Evolutionary conservation across 768 basidiomycete species (phyloP).

Genomic region (Tricholoma terreum): DNA sequence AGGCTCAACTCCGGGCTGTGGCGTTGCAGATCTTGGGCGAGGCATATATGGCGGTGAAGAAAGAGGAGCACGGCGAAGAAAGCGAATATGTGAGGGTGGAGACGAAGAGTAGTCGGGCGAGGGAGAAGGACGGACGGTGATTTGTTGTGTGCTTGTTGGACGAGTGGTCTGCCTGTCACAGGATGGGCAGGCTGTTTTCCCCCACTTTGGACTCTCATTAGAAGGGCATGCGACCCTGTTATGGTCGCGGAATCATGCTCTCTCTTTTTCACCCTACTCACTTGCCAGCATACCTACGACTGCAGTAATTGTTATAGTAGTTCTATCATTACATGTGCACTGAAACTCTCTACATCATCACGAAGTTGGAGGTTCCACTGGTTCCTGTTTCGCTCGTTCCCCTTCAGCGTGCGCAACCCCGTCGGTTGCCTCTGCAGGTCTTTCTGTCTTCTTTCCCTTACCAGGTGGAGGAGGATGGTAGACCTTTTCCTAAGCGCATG

Average conservation of each 20-base stretch:
- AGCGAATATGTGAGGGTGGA: slow-evolving; percentile 83
- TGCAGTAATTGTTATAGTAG: neutral
- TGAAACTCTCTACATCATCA: neutral
- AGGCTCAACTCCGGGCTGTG: slow-evolving; percentile 70
- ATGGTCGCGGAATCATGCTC: neutral
- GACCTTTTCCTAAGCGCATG: slow-evolving; percentile 58
- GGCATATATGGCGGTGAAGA: slow-evolving; percentile 67
- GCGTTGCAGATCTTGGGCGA: slow-evolving; percentile 85
- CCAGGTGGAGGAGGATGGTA: slow-evolving; percentile 84
- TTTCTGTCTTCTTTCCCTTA: slow-evolving; percentile 58
- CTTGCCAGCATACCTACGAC: neutral
- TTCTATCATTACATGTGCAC: neutral
- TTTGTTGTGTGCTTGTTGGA: neutral
- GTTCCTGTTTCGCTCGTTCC: slow-evolving; percentile 13
- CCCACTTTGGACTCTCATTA: neutral
- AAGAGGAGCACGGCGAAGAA: slow-evolving; percentile 59
- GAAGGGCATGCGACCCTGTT: neutral
- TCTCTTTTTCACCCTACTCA: neutral
- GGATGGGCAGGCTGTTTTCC: neutral
- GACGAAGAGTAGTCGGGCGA: slow-evolving; percentile 58
- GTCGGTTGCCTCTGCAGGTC: slow-evolving; percentile 9
- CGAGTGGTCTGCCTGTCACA: neutral
- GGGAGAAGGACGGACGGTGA: slow-evolving; percentile 22
- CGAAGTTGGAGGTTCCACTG: neutral
- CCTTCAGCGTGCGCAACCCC: slow-evolving; percentile 9